Evolutionary conservation across 768 basidiomycete species (phyloP), one percentile per base, ranked within the genome.

Genomic region (Sutorius australiensis): DNA sequence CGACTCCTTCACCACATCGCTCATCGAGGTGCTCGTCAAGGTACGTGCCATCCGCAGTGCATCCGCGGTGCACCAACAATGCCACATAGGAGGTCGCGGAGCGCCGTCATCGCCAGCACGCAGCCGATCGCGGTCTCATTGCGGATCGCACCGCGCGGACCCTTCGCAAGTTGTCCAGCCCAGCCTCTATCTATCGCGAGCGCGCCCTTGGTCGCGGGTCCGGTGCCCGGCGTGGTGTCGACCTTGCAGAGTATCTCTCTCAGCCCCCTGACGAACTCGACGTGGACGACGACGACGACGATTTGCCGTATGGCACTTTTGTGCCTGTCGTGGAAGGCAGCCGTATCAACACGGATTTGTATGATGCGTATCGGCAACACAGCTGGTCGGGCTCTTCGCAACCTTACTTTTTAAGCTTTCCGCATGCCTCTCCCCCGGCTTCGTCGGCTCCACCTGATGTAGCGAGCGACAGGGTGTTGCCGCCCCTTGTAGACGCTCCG

Each of bases 11-110:
- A 90, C 89, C 0, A 80, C 88, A 5, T 79, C 85, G 0, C 65
- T 92, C 46, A 72, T 90, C 53, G 89, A 91, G 54, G 79, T 87
- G 44, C 75, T 92, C 41, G 89, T 91, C 63, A 87, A 86, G 73
- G 89, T 91, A 62, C 67, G 80, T 27, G 4, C 36, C 39, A 12
- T 9, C n/a, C 30, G 24, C 27, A 0, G 17, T 12, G 14, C 42
- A 21, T 34, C 21, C 21, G 2, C 24, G 4, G 24, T 14, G 30
- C 11, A 19, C 55, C 16, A 27, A 69, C 52, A 5, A 38, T 4
- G 27, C 7, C 44, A 28, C 17, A 10, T 56, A 92, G 89, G 89
- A 92, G 77, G 64, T 90, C 37, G 86, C 89, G 8, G 88, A 90
- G 58, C 81, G 89, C 50, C 80, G 80, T 32, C 76, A 73, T 34